Evolutionary conservation across 108 stramenopile genomes (phyloP), one percentile per base, ranked within the genome.

Genomic region (Nannochloropsis gaditana): DNA sequence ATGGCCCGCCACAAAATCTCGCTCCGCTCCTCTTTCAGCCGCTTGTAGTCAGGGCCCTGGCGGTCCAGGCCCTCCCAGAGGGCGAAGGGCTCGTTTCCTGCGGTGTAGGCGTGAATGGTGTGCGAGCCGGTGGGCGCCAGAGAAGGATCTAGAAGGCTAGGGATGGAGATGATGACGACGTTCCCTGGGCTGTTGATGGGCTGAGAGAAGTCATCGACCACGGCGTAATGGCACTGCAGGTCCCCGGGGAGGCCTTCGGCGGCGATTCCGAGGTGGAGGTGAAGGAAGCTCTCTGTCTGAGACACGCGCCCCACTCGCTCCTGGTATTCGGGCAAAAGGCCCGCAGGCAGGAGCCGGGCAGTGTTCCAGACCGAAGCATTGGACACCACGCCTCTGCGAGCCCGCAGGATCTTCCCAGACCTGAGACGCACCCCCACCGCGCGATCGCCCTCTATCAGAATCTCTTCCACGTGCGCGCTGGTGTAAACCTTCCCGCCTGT

Each of bases 291-390:
- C 80, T 81, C 41, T 5, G 41, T 41, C 80, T 81, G 80, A 31
- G 21, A 11, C 21, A 21, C 31, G 80, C 41, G 11, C 80, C 31
- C 59, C 59, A 73, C n/a, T 73, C 3, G 19, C 59, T 73, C 19
- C 59, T n/a, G 59, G 59, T n/a, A 73, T n/a, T 73, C 8, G n/a
- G 5, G 59, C 59, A 73, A 8, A 15, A 8, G 19, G 59, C n/a
- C 59, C 59, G 59, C 19, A 73, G 59, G 59, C 19, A 95, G 90
- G 45, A 96, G 88, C 44, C 93, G 91, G 84, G 90, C 92, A 19
- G 95, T 97, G 79, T 93, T 85, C 84, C 90, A 94, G 2, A 94
- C 91, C 86, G 95, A 94, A 1, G 95, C 95, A 90, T 97, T 97
- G 85, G 93, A 94, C 4, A 97, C 93, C 17, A 96, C 95, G 1